Evolutionary conservation across 495 filamentous ascomycete species (phyloP).

Genomic region (Lepidopterella palustris): DNA sequence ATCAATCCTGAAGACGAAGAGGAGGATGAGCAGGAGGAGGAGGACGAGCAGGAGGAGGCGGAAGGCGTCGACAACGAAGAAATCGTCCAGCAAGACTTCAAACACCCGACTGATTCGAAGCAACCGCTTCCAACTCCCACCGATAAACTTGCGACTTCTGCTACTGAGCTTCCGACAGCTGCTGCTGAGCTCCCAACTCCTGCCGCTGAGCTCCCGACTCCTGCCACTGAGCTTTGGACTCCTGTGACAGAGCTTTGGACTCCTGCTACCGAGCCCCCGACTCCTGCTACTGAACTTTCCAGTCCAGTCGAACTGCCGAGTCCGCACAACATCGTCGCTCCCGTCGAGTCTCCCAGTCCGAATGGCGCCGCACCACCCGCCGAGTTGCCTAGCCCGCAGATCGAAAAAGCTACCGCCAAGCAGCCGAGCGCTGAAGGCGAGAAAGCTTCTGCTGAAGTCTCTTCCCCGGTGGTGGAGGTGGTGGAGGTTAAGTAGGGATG

Average conservation of each 20-base stretch:
- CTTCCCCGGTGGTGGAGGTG: not conserved
- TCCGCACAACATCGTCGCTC: not conserved
- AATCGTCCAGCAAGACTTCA: too few species aligned
- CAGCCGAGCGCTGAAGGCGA: too few species aligned
- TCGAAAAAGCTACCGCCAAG: not conserved
- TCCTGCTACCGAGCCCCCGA: too few species aligned
- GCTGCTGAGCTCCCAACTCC: too few species aligned
- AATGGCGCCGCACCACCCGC: not conserved
- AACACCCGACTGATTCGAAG: not conserved
- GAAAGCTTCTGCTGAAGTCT: too few species aligned
- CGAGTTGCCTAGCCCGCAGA: not conserved
- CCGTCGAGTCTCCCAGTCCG: not conserved
- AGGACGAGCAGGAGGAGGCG: not conserved
- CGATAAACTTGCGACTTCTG: too few species aligned
- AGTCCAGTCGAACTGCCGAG: not conserved
- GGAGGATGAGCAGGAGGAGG: not conserved
- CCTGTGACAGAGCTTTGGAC: too few species aligned
- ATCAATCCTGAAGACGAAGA: constrained; percentile 1
- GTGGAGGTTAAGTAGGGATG: not conserved
- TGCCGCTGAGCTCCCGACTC: too few species aligned
- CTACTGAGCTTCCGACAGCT: too few species aligned
- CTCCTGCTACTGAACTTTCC: too few species aligned
- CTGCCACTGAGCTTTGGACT: too few species aligned
- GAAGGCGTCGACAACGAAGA: too few species aligned
- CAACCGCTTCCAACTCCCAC: not conserved